These are phyloP conservation scores for Naganishia vishniacii DNA, from an alignment of 768 basidiomycete genomes.

Conservation along the genomic window DNA sequence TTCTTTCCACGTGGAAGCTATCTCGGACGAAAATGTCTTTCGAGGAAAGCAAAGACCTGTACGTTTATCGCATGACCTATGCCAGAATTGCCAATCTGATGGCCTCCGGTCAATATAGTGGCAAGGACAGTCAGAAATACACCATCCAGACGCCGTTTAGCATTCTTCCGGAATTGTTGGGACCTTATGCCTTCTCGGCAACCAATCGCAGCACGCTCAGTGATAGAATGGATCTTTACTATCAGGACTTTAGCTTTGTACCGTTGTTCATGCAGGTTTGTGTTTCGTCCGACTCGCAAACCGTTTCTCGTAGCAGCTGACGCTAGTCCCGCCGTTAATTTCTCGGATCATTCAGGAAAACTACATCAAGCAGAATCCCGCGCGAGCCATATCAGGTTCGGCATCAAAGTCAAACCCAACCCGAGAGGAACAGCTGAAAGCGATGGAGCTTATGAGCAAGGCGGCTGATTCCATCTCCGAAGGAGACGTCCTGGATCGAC, in stretches of 20 bases:
- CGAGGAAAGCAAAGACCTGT: conserved; percentile 89
- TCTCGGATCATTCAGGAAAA: conserved; percentile 87
- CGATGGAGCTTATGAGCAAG: conserved; percentile 72
- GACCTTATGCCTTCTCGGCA: conserved; percentile 80
- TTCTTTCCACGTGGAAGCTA: conserved; percentile 96
- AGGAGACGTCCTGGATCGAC: conserved; percentile 81
- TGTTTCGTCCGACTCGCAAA: not conserved
- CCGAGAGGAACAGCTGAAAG: conserved; percentile 63
- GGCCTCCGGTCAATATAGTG: conserved; percentile 51
- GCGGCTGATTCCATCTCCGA: conserved; percentile 92
- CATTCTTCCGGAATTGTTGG: conserved; percentile 78
- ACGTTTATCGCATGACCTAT: conserved; percentile 43
- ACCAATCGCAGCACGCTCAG: conserved; percentile 74
- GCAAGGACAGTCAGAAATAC: conserved; percentile 87
- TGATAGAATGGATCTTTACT: conserved; percentile 94
- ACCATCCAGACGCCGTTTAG: conserved; percentile 86
- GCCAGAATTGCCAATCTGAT: not conserved
- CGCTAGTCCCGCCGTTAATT: no score
- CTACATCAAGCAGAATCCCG: conserved; percentile 78
- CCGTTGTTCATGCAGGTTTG: conserved; percentile 91
- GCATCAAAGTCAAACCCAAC: conserved; percentile 50
- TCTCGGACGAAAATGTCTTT: conserved; percentile 71
- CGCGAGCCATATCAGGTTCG: conserved; percentile 56
- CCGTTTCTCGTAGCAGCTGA: not conserved
- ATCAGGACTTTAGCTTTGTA: conserved; percentile 89